These are phyloP conservation scores for Pseudonectria buxi DNA, from an alignment of 2,329 filamentous ascomycete species.

Conservation along the genomic window DNA sequence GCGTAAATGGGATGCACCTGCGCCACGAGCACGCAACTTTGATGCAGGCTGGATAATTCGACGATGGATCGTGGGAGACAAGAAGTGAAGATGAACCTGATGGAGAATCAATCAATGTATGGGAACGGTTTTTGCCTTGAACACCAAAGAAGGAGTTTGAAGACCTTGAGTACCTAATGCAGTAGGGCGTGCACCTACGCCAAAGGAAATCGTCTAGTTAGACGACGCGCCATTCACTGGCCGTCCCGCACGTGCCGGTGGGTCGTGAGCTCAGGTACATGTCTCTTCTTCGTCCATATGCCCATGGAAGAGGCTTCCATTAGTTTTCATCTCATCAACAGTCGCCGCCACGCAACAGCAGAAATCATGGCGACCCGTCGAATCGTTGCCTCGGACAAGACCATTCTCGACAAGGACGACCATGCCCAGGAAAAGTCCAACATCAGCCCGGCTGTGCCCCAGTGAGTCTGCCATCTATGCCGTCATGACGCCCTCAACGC, in stretches of 20 bases:
- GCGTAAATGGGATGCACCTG: no score
- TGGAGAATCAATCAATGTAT: no score
- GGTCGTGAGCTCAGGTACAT: slow-evolving; percentile 6
- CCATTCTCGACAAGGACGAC: slow-evolving; percentile 55
- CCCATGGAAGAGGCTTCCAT: background rate
- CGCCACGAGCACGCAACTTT: background rate
- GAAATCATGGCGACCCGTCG: slow-evolving; percentile 62
- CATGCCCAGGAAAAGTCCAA: slow-evolving; percentile 53
- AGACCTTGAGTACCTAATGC: no score
- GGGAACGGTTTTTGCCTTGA: no score
- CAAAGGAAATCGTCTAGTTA: no score
- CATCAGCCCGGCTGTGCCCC: slow-evolving; percentile 76
- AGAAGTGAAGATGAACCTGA: no score
- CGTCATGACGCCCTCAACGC: slow-evolving; percentile 2
- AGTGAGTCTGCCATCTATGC: slow-evolving; percentile 44
- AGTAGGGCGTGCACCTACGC: no score
- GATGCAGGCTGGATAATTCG: background rate
- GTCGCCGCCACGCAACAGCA: slow-evolving; percentile 5
- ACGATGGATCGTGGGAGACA: background rate
- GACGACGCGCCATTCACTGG: no score
- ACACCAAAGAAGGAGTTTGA: no score
- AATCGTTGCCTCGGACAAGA: slow-evolving; percentile 59
- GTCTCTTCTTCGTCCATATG: no score
- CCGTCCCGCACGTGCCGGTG: slow-evolving; percentile 18
- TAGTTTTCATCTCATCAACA: slow-evolving; percentile 3